Evolutionary conservation across 768 basidiomycete genomes (phyloP).

Genomic region (Paxillus rubicundulus): DNA sequence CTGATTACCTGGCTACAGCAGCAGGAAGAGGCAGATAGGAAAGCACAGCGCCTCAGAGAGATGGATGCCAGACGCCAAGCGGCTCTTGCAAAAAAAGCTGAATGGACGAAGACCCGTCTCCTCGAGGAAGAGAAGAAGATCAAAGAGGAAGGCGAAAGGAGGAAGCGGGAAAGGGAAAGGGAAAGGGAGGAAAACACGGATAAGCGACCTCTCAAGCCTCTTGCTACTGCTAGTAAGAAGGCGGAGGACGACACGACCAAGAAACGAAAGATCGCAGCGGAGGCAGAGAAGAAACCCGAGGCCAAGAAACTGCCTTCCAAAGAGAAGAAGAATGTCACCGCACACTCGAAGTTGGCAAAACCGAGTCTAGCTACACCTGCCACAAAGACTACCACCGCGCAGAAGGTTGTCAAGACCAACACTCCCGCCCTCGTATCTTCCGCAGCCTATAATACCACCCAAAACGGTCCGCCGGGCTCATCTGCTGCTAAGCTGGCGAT

Average conservation of each 20-base stretch:
- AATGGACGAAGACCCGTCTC: constrained; percentile 65
- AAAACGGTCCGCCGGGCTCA: constrained; percentile 26
- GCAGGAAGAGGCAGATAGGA: constrained; percentile 85
- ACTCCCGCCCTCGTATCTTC: constrained; percentile 35
- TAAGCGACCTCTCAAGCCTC: constrained; percentile 57
- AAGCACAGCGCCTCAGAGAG: constrained; percentile 67
- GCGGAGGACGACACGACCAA: constrained; percentile 70
- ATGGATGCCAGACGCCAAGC: constrained; percentile 81
- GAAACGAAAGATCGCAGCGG: constrained; percentile 62
- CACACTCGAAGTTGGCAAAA: constrained; percentile 30
- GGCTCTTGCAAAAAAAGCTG: constrained; percentile 69
- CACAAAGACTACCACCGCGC: constrained; percentile 18
- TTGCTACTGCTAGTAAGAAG: constrained; percentile 49
- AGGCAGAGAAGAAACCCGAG: constrained; percentile 55
- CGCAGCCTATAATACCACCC: constrained; percentile 39
- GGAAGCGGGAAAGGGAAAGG: constrained; percentile 69
- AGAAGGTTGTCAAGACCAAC: constrained; percentile 40
- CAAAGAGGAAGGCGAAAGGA: constrained; percentile 71
- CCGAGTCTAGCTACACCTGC: constrained; percentile 24
- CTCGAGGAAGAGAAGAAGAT: constrained; percentile 68
- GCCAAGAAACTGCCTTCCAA: constrained; percentile 63
- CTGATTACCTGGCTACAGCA: constrained; percentile 50
- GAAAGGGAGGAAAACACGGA: constrained; percentile 68
- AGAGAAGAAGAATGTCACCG: constrained; percentile 39
- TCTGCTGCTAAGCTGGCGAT: constrained; percentile 32